phyloP scores from a whole-genome alignment of 139 green algal species.

The Auxenochlorella pyrenoidosa region DNA sequence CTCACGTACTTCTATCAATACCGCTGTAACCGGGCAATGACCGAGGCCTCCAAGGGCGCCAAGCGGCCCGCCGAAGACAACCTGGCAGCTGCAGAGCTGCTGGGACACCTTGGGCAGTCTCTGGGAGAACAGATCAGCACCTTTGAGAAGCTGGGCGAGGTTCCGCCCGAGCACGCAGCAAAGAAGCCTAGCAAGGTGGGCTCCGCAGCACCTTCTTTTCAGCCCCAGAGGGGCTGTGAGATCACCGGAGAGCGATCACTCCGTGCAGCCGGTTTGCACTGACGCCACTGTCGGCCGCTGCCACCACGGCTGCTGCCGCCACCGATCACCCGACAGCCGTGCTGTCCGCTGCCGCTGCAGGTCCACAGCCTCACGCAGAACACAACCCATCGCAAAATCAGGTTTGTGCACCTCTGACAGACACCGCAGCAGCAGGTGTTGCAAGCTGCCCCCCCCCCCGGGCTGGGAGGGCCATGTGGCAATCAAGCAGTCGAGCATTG shows the following conservation, averaged over 20 bases:
- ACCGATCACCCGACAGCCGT: too few species aligned
- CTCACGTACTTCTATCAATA: too few species aligned
- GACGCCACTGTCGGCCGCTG: too few species aligned
- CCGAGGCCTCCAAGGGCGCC: not conserved
- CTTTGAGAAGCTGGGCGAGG: not conserved
- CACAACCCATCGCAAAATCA: conserved; percentile 24
- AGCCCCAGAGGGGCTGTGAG: too few species aligned
- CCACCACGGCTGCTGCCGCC: not conserved
- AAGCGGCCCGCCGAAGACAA: not conserved
- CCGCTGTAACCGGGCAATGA: not conserved
- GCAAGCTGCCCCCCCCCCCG: not conserved
- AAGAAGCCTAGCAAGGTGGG: not conserved
- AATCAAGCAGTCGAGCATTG: too few species aligned
- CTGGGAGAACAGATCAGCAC: not conserved
- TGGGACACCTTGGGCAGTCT: not conserved
- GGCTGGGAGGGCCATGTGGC: too few species aligned
- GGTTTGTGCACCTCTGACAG: not conserved
- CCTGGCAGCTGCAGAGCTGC: not conserved
- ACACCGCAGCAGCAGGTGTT: not conserved
- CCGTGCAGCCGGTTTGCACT: not conserved
- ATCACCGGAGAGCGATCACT: not conserved
- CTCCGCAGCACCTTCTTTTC: not conserved
- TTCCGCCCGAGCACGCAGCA: not conserved
- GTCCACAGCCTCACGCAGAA: conserved; percentile 27
- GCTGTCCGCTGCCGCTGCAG: not conserved